Base-by-base conservation (phyloP, 2,329 filamentous ascomycete genomes). In the Lecanicillium sp. region DNA sequence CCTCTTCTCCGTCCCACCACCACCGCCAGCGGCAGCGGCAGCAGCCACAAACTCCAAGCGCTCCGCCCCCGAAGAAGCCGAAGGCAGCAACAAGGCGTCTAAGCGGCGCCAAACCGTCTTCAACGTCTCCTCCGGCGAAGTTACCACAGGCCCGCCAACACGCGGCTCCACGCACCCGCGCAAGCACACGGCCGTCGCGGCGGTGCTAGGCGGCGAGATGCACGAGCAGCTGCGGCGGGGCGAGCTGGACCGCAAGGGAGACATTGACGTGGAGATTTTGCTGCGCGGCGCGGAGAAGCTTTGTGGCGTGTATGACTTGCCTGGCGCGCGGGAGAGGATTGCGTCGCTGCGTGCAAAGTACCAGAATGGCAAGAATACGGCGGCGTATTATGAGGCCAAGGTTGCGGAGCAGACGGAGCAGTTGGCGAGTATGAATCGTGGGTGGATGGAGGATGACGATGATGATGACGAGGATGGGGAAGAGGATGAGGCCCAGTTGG, bases 241-340 rank as follows among this genome's bases (percentile, higher is more conserved):
- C 34, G 74, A 73, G 33, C 65, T 64, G 30, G 57, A 61, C 42
- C 54, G 55, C 38, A 55, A 72, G 45, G 82, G 80, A 9, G 87
- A 94, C 17, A 72, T 95, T 3, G 86, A 96, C 58, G 80, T 96
- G 3, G 85, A 94, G 52, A 72, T 94, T 2, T 64, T 98, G 20
- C 70, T 98, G 16, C 72, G 76, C 38, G 89, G 90, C 1, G 90
- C 89, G 1, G 88, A 95, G 67, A 95, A 88, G 67, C 73, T 96
- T 20, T 89, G 88, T 50, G 75, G 75, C 32, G 89, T 95, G 19
- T 96, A 95, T 55, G 83, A 86, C 25, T 73, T 94, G 19, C 75
- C 83, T 0, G 89, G 88, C 4, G 86, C 85, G 4, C 60, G 73
- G 13, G 86, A 94, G 52, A 75, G 80, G 45, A 94, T 96, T 48